Evolutionary conservation across 2,329 filamentous ascomycete genomes (phyloP), one percentile per base, ranked within the genome.

Genomic region (Fusarium sororula): DNA sequence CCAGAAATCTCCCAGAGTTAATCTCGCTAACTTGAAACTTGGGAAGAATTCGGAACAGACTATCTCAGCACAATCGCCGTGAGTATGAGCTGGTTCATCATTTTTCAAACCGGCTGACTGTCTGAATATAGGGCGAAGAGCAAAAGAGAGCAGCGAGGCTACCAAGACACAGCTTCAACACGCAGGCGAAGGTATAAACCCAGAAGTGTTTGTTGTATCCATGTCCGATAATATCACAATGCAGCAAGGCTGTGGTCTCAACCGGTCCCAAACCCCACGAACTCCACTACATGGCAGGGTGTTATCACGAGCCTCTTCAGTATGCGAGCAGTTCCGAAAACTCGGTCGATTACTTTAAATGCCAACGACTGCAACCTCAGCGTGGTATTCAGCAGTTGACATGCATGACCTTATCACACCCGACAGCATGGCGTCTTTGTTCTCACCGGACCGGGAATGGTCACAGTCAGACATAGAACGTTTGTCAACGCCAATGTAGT

Each of bases 151-250:
- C 26, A 48, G 10, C 1, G 26, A 48, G 20, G 20, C 26, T 48
- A 30, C 26, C 20, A 48, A 30, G 20, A 7, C 5, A 30, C 45
- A 8, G 11, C 18, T 12, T 45, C 24, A 28, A 1, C 3, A 7
- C 20, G 6, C 18, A 48, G 45, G 20, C 26, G 18, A 37, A 37
- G 35, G 35, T 15, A 3, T 48, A n/a, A n/a, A n/a, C 45, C 12
- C 45, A 30, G 20, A 48, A n/a, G 20, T 30, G 45, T 14, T n/a
- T 48, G 9, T 4, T 0, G 7, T n/a, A 48, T 0, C 10, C 14
- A 48, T 30, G 30, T 35, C 30, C 3, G 48, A 51, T 20, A 35
- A 14, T 1, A 35, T 3, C 22, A 51, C 28, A 35, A 51, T 35
- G 22, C 15, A 51, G 22, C 47, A 35, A 51, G 47, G 47, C 22